Evolutionary conservation across 768 basidiomycete species (phyloP), one percentile per base, ranked within the genome.

Genomic region (Psilocybe subaeruginosa): DNA sequence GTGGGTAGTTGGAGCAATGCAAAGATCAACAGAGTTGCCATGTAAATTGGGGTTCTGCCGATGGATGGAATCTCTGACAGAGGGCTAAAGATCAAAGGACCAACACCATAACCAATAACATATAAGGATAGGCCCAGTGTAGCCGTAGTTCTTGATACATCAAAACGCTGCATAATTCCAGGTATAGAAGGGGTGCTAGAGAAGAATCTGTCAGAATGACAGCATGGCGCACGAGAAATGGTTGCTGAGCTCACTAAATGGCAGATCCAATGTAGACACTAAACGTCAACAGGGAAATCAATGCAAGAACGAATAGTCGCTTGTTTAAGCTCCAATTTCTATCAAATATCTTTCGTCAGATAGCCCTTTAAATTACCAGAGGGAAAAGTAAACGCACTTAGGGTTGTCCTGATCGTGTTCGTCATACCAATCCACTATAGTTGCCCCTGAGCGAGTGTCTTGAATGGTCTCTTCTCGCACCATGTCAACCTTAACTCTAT

Each of bases 211-310:
- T 14, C 39, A n/a, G 39, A 27, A 14, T 29, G 19, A 14, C 14
- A 2, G 11, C 17, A 23, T 23, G 23, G 23, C 0, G 2, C 1
- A 56, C 11, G 14, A 16, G n/a, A 27, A n/a, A 17, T 30, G 30
- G 3, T 1, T 7, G 41, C 8, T 9, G 29, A 56, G 23, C 55
- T 46, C 55, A 56, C 55, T 56, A 56, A 9, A 56, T 56, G 12
- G 55, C 55, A 17, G 55, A 56, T 47, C 55, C 55, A 16, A 56
- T 58, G 56, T 49, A 58, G 14, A 49, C 56, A 39, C 48, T 58
- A 29, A 58, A 50, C 9, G 56, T 58, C 33, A 49, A 46, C 19
- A 58, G 49, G 39, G 56, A 48, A 16, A 58, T 39, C n/a, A 58
- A 41, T 23, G 11, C 46, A 33, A 58, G 41, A 27, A 56, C 43